These are phyloP conservation scores for Xylariales sp. DNA, from an alignment of 2,329 filamentous ascomycete genomes.

Conservation along the genomic window DNA sequence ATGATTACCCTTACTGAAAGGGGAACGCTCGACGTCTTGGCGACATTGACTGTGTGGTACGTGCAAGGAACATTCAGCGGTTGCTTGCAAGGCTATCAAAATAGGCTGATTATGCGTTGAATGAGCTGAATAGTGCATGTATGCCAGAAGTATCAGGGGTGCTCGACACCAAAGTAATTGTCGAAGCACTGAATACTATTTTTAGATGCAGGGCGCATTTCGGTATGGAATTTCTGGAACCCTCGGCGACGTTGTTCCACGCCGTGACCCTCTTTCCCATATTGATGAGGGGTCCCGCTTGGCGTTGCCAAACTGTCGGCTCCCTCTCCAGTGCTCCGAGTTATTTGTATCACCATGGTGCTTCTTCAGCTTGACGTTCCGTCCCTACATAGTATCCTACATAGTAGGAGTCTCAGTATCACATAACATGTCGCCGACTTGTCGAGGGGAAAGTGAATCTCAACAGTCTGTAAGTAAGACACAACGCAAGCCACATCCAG, in stretches of 20 bases:
- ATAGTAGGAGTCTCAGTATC: too few relatives aligned
- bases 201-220: slow-evolving; percentile 6
- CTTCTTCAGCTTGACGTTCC: too few relatives aligned
- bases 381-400: too few relatives aligned
- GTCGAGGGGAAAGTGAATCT: too few relatives aligned
- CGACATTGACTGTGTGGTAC: slow-evolving; percentile 3
- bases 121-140: slow-evolving; percentile 7
- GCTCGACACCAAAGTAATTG: not conserved
- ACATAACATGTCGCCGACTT: too few relatives aligned
- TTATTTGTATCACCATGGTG: not conserved
- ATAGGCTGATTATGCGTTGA: not conserved
- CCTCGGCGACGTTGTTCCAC: slow-evolving; percentile 4
- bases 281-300: not conserved
- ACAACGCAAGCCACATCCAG: too few relatives aligned
- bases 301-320: not conserved
- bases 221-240: not conserved
- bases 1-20: slow-evolving; percentile 8
- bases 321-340: not conserved
- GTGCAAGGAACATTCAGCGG: slow-evolving; percentile 3
- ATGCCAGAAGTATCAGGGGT: slow-evolving; percentile 7
- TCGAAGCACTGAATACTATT: slow-evolving; percentile 3
- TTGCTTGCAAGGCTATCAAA: not conserved
- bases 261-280: not conserved
- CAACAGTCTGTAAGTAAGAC: too few relatives aligned
- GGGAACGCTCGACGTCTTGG: slow-evolving; percentile 9